Base-by-base conservation (phyloP, 768 basidiomycete genomes). In the Kwoniella sp. region DNA sequence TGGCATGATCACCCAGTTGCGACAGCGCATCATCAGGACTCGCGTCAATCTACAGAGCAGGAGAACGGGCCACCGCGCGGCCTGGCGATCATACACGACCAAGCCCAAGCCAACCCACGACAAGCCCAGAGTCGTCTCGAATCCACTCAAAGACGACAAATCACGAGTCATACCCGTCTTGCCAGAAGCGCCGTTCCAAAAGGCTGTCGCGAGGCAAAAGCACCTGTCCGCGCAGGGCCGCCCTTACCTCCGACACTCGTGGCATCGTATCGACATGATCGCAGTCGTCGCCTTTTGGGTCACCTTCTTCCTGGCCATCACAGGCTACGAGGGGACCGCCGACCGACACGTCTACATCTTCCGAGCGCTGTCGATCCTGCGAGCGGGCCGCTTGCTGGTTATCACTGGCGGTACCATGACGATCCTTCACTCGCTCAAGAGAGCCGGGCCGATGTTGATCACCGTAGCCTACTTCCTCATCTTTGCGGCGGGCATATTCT, bases 351-450 rank as follows among this genome's bases (percentile, higher is more conserved):
- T 95, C 52, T 92, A 87, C 17, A 73, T 91, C 27, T 96, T 96
- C 67, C 80, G 91, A 36, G 91, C 91, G 0, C 72, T 98, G 71
- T 88, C 87, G 59, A 88, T 91, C 25, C 77, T 96, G 15, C 78
- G 93, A 59, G 86, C 83, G 2, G 83, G 87, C 1, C 80, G 93
- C 57, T 75, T 98, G 36, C 76, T 98, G 36, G 81, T 89, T 4
- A 82, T 96, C 52, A 93, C 92, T 1, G 83, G 83, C 57, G 93
- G 93, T 74, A 98, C 93, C 19, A 86, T 89, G 79, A 86, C 91
- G 0, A 95, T 98, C 65, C 85, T 98, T 79, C 86, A 84, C 53
- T 91, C 88, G 2, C 77, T 98, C 49, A 98, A 96, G 76, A 84
- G 83, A 1, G 91, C 92, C 0, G 82, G 85, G 20, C 90, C 92